Evolutionary conservation across 768 basidiomycete genomes (phyloP), one percentile per base, ranked within the genome.

Genomic region (Kwoniella heveanensis): DNA sequence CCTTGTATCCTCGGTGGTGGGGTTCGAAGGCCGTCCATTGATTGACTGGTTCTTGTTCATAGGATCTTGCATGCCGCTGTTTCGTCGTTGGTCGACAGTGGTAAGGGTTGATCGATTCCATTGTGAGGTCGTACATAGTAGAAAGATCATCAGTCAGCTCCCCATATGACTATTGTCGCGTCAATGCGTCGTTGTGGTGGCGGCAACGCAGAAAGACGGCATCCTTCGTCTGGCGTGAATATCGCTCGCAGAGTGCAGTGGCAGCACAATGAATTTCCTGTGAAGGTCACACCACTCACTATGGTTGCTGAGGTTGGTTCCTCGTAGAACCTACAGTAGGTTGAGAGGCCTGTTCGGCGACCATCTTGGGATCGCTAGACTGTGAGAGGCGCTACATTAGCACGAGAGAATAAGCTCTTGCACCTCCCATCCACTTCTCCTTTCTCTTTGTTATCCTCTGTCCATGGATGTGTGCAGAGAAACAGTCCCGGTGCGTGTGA

Each of bases 1-100:
- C 39, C 39, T 44, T 19, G 39, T 44, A 17, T 44, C 39, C 19
- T 44, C 39, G 8, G 39, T 44, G 6, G 39, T 44, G 15, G 39
- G 39, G 17, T 44, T 44, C 39, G 39, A 44, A 4, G 39, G 39
- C 10, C 39, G 39, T 8, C 39, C 39, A 17, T 49, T 49, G 10
- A 26, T 49, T 22, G 48, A 26, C 22, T 49, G 22, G 25, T 22
- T 26, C 48, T 49, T 49, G 48, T 17, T 49, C 48, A 49, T 49
- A 2, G 48, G 48, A 24, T 22, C 48, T 26, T 22, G 22, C 48
- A 24, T 49, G 21, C 22, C 25, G 22, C 48, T 49, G 17, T 22
- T 4, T 5, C 22, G n/a, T n/a, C n/a, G n/a, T n/a, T n/a, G n/a
- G n/a, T n/a, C n/a, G n/a, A n/a, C 15, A 47, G 46, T 22, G 46